Conservation (phyloP, 768 basidiomycete species). For the Hirschioporus abietinus region DNA sequence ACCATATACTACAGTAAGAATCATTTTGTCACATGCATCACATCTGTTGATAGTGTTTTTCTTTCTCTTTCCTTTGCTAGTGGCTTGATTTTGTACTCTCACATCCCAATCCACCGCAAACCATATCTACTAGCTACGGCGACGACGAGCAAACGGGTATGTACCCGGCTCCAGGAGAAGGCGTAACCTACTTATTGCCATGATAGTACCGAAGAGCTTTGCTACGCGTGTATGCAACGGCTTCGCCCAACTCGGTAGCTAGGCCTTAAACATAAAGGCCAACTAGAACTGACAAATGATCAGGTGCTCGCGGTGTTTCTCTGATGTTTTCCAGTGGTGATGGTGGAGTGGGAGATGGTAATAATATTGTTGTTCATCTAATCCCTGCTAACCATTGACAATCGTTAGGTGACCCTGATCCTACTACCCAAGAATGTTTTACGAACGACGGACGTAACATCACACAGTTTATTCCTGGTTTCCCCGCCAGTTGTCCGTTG, state of each 20-base stretch:
- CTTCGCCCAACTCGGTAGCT: conserved; percentile 60
- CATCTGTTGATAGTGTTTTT: conserved; percentile 1
- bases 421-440: conserved; percentile 46
- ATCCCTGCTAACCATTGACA: not conserved
- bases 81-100: conserved; percentile 59
- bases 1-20: conserved; percentile 29
- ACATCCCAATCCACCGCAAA: conserved; percentile 43
- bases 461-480: conserved; percentile 45
- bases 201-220: conserved; percentile 10
- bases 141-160: conserved; percentile 68
- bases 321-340: conserved; percentile 65
- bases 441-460: conserved; percentile 54
- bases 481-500: conserved; percentile 53
- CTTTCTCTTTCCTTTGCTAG: conserved; percentile 23
- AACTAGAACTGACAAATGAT: not conserved
- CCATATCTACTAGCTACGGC: conserved; percentile 69
- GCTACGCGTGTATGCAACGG: conserved; percentile 37
- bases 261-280: not conserved
- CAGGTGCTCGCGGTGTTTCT: conserved; percentile 62
- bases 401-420: conserved; percentile 31
- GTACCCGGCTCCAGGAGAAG: not conserved
- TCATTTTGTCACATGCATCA: not conserved
- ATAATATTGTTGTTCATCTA: not conserved
- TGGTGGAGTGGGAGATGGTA: conserved; percentile 59
- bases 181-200: not conserved